phyloP scores from a whole-genome alignment of 345 rosid genomes.

The Atalantia buxifolia region DNA sequence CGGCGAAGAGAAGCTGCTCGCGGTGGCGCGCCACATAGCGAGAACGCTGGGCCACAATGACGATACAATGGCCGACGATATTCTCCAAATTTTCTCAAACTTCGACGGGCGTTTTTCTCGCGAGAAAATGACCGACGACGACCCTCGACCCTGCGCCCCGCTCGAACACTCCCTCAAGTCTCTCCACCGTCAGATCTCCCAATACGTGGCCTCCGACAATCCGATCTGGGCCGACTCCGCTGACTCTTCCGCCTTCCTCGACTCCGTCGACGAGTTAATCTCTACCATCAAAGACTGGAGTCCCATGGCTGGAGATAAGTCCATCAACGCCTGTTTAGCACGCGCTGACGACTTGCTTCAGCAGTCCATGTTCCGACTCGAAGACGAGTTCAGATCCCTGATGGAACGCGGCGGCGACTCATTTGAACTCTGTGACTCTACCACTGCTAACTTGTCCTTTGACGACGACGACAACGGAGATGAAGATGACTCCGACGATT shows the following conservation, averaged over 20 bases:
- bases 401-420: constrained; percentile 79
- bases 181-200: constrained; percentile 74
- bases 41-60: constrained; percentile 83
- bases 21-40: constrained; percentile 93
- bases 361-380: constrained; percentile 80
- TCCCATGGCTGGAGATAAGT: constrained; percentile 48
- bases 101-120: constrained; percentile 90
- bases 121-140: constrained; percentile 55
- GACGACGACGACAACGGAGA: constrained; percentile 48
- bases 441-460: constrained; percentile 30
- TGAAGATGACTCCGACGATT: constrained; percentile 21
- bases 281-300: constrained; percentile 46
- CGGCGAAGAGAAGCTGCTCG: constrained; percentile 91
- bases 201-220: constrained; percentile 50
- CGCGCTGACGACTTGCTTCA: constrained; percentile 83
- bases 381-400: constrained; percentile 70
- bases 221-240: constrained; percentile 89
- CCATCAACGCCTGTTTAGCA: constrained; percentile 42
- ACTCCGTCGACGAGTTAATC: constrained; percentile 67
- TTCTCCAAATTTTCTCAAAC: constrained; percentile 86
- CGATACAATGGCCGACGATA: constrained; percentile 81
- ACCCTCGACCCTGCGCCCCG: constrained; percentile 33
- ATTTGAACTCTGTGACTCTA: constrained; percentile 34
- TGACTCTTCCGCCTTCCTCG: constrained; percentile 70
- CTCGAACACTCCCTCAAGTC: constrained; percentile 54